These are phyloP conservation scores for Beauveria brongniartii DNA, from an alignment of 2,329 filamentous ascomycete species.

Conservation along the genomic window DNA sequence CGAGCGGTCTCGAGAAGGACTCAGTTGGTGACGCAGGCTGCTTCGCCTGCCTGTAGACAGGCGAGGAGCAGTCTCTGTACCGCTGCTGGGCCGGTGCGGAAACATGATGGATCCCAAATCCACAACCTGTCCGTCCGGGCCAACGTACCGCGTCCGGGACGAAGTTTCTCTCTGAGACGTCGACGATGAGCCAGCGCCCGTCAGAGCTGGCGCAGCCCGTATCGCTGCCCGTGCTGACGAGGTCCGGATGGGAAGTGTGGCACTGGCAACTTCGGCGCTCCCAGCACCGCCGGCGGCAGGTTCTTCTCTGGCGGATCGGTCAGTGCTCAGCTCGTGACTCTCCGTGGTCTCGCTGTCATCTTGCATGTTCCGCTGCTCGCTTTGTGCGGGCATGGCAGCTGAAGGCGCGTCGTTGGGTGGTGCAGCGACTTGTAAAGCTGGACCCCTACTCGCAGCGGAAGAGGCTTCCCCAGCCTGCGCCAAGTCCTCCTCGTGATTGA, in stretches of 20 bases:
- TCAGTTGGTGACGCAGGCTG: not conserved
- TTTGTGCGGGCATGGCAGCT: constrained; percentile 8
- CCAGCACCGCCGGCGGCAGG: not conserved
- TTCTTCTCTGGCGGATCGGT: not conserved
- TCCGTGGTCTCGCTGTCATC: not conserved
- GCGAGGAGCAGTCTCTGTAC: not conserved
- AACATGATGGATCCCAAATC: constrained; percentile 4
- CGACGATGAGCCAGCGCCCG: not conserved
- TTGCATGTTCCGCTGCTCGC: not conserved
- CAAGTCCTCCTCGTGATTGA: constrained; percentile 36
- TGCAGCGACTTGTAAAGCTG: not conserved
- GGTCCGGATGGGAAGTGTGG: constrained; percentile 13
- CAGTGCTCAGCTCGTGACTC: not conserved
- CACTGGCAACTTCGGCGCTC: constrained; percentile 3
- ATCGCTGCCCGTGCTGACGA: constrained; percentile 10
- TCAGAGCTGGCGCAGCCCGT: not conserved
- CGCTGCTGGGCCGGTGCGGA: not conserved
- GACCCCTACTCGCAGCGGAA: constrained; percentile 26
- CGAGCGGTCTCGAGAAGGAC: not conserved
- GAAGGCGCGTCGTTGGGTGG: constrained; percentile 21
- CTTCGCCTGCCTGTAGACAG: not conserved
- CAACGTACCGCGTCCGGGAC: not conserved
- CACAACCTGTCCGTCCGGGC: not conserved
- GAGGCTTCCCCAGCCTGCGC: constrained; percentile 39
- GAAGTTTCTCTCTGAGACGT: not conserved